Percentiles rank a stretch among this genome's conserved stretches.
Conservation (phyloP, 257 asterid genomes). For the Galeopsis tetrahit region DNA sequence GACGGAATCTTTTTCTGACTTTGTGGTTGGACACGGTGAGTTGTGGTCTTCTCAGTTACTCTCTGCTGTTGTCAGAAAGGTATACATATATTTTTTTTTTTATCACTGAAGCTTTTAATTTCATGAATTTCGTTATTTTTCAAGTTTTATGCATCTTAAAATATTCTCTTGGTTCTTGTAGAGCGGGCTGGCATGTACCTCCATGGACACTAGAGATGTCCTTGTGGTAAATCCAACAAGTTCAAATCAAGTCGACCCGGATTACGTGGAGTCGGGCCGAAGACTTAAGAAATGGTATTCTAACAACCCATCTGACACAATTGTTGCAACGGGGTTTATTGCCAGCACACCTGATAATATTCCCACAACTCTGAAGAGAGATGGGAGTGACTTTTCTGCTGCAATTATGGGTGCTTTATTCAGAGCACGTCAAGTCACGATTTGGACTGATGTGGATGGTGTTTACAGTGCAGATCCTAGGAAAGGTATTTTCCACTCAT, state of each 20-base stretch:
- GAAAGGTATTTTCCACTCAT: conserved; percentile 63
- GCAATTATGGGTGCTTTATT: conserved; percentile 97
- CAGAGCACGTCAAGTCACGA: conserved; percentile 90
- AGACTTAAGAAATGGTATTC: conserved; percentile 89
- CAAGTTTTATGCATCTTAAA: conserved; percentile 9
- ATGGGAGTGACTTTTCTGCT: conserved; percentile 99
- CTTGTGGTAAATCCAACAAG: conserved; percentile 83
- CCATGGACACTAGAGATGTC: conserved; percentile 99
- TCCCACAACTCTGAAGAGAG: conserved; percentile 98
- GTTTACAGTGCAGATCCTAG: conserved; percentile 98
- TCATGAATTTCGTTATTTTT: conserved; percentile 28
- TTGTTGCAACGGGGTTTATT: conserved; percentile 93
- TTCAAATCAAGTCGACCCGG: conserved; percentile 95
- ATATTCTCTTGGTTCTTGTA: conserved; percentile 41
- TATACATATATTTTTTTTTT: conserved; percentile 40
- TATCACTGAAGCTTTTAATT: conserved; percentile 27
- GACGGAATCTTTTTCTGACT: conserved; percentile 96
- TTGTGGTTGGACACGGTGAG: conserved; percentile 99
- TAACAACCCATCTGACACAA: conserved; percentile 60
- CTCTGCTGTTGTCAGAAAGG: conserved; percentile 84
- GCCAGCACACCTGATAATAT: conserved; percentile 89
- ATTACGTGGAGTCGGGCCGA: conserved; percentile 74
- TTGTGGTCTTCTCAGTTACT: conserved; percentile 94
- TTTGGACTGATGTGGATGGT: conserved; percentile 99
- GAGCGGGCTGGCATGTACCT: conserved; percentile 72